Percentiles rank a stretch among this genome's conserved stretches.
These are phyloP conservation scores for Paratinospora sagittata DNA, from an alignment of 164 flowering plant species.

Conservation along the genomic window DNA sequence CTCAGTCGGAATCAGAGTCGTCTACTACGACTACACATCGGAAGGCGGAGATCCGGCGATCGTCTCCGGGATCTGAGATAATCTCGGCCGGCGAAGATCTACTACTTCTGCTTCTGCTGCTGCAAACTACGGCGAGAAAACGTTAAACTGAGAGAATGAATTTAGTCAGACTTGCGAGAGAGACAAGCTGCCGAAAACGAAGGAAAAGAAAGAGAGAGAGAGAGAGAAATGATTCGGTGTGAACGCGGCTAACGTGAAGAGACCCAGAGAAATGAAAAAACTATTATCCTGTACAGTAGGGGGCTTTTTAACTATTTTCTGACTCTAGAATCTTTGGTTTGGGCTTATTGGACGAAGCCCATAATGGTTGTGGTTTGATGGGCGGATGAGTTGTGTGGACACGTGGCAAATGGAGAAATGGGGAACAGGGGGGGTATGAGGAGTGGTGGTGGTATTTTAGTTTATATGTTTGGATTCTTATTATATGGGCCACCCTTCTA, in stretches of 20 bases:
- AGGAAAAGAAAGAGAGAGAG: constrained; percentile 5
- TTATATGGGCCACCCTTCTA: not conserved
- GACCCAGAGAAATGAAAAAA: not conserved
- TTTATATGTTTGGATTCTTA: not conserved
- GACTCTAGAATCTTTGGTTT: too few species aligned
- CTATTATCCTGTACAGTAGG: not conserved
- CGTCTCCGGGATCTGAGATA: constrained; percentile 9
- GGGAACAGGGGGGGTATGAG: not conserved
- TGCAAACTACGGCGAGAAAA: constrained; percentile 9
- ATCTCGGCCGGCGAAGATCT: not conserved
- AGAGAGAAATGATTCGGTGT: not conserved
- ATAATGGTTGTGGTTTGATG: too few species aligned
- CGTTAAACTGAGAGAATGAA: constrained; percentile 17
- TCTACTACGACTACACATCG: constrained; percentile 1
- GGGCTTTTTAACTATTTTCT: too few species aligned
- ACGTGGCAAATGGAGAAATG: not conserved
- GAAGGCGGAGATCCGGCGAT: constrained; percentile 9
- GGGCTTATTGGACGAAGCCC: too few species aligned
- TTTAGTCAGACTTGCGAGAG: constrained; percentile 10
- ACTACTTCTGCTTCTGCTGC: not conserved
- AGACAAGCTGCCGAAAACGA: not conserved
- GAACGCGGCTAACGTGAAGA: not conserved
- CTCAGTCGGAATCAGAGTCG: constrained; percentile 5
- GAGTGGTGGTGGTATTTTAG: not conserved
- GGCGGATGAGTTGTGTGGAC: too few species aligned